These are phyloP conservation scores for Iberis pinnata DNA, from an alignment of 345 rosid species.

Conservation along the genomic window DNA sequence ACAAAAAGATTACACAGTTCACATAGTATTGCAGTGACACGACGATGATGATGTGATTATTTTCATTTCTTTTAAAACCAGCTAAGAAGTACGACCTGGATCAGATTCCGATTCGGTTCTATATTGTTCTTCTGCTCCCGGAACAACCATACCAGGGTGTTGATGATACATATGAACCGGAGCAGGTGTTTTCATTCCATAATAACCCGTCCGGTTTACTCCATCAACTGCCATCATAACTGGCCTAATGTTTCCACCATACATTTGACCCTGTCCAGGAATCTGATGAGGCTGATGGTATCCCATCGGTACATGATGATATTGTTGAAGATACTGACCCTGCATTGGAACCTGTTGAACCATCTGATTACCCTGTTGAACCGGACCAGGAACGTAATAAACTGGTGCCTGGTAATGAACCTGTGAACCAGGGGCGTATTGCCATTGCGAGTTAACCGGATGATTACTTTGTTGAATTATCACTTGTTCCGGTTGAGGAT, in stretches of 20 bases:
- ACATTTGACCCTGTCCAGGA: conserved; percentile 50
- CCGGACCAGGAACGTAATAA: conserved; percentile 53
- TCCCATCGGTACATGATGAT: conserved; percentile 54
- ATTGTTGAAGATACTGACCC: conserved; percentile 51
- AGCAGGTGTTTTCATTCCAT: conserved; percentile 52
- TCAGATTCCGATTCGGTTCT: conserved; percentile 40
- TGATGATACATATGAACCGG: conserved; percentile 41
- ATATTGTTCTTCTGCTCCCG: conserved; percentile 50
- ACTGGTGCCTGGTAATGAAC: conserved; percentile 58
- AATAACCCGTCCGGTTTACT: conserved; percentile 49
- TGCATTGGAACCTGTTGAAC: conserved; percentile 45
- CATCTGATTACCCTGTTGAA: conserved; percentile 42
- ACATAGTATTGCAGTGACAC: conserved; percentile 3
- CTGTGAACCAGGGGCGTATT: conserved; percentile 39
- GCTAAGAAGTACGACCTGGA: conserved; percentile 36
- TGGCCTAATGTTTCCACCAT: conserved; percentile 42
- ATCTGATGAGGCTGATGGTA: conserved; percentile 53
- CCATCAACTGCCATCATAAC: conserved; percentile 44
- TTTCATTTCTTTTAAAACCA: background rate
- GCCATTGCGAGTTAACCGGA: conserved; percentile 51
- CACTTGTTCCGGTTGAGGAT: conserved; percentile 33
- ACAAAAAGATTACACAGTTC: conserved; percentile 16
- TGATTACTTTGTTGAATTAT: conserved; percentile 35
- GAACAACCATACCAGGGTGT: conserved; percentile 43
- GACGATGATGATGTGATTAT: background rate